Percentiles rank a stretch among this genome's conserved stretches.
These are phyloP conservation scores for Nemania sp. DNA, from an alignment of 2,329 filamentous ascomycete species.

Conservation along the genomic window DNA sequence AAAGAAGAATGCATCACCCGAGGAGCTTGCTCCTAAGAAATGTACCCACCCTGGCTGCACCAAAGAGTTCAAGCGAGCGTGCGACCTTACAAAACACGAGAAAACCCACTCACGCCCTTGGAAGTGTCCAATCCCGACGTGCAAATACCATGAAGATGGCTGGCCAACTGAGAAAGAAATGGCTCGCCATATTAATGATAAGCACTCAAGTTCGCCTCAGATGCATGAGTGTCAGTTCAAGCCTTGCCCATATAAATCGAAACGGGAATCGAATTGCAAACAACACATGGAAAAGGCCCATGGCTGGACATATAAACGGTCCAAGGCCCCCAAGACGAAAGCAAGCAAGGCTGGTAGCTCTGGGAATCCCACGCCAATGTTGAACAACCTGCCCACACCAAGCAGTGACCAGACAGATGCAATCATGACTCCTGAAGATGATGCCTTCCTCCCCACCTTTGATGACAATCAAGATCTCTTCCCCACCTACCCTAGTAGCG, in stretches of 20 bases:
- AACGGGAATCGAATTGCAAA: conserved; percentile 96
- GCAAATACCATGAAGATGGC: conserved; percentile 90
- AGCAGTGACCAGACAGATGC: conserved; percentile 67
- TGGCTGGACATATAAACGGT: conserved; percentile 88
- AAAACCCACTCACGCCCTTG: conserved; percentile 97
- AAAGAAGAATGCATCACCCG: conserved; percentile 90
- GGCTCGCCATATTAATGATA: conserved; percentile 95
- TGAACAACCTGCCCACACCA: conserved; percentile 72
- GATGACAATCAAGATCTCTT: conserved; percentile 57
- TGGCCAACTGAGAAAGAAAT: conserved; percentile 99
- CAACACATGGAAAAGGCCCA: conserved; percentile 99
- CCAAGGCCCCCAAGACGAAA: conserved; percentile 84
- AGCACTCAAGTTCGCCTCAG: conserved; percentile 83
- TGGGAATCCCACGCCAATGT: conserved; percentile 67
- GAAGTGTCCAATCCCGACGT: conserved; percentile 86
- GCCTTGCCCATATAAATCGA: conserved; percentile 92
- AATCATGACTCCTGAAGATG: conserved; percentile 69
- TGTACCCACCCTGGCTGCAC: conserved; percentile 81
- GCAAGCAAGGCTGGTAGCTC: conserved; percentile 60
- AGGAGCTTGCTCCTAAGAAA: conserved; percentile 83
- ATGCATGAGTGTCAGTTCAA: conserved; percentile 87
- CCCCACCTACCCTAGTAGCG: conserved; percentile 61
- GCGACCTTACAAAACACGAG: conserved; percentile 96
- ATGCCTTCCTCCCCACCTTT: conserved; percentile 53
- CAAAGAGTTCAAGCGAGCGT: conserved; percentile 96